phyloP scores from a whole-genome alignment of 176 grass and related monocot species.

The Zizania latifolia region DNA sequence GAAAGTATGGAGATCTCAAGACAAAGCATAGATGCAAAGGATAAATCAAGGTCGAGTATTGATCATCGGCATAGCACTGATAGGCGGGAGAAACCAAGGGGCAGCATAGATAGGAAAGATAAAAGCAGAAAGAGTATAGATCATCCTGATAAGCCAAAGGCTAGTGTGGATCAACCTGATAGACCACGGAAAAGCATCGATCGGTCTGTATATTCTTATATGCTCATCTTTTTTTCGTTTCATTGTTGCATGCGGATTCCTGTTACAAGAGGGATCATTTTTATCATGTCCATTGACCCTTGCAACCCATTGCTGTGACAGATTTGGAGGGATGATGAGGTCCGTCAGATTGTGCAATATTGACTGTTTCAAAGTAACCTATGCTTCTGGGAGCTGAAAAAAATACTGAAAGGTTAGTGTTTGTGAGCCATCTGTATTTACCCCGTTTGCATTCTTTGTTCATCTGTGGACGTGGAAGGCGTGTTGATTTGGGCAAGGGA shows the following conservation, averaged over 20 bases:
- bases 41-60: conserved; percentile 62
- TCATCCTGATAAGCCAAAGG: conserved; percentile 54
- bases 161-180: conserved; percentile 69
- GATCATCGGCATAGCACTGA: conserved; percentile 47
- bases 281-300: conserved; percentile 14
- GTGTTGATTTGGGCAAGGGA: conserved; percentile 5
- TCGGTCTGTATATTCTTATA: conserved; percentile 49
- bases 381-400: conserved; percentile 62
- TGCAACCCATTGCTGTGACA: conserved; percentile 28
- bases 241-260: conserved; percentile 12
- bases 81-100: conserved; percentile 54
- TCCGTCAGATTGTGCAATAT: conserved; percentile 85
- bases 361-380: conserved; percentile 86
- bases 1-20: conserved; percentile 55
- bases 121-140: conserved; percentile 70
- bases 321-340: conserved; percentile 96
- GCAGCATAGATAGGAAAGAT: conserved; percentile 66
- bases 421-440: conserved; percentile 35
- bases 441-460: conserved; percentile 38
- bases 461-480: conserved; percentile 27
- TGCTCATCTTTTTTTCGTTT: neutral
- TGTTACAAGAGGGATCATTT: conserved; percentile 1
- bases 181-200: conserved; percentile 90
- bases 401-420: conserved; percentile 42
- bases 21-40: conserved; percentile 53